These are phyloP conservation scores for Pisolithus sp. DNA, from an alignment of 768 basidiomycete genomes.

Conservation along the genomic window DNA sequence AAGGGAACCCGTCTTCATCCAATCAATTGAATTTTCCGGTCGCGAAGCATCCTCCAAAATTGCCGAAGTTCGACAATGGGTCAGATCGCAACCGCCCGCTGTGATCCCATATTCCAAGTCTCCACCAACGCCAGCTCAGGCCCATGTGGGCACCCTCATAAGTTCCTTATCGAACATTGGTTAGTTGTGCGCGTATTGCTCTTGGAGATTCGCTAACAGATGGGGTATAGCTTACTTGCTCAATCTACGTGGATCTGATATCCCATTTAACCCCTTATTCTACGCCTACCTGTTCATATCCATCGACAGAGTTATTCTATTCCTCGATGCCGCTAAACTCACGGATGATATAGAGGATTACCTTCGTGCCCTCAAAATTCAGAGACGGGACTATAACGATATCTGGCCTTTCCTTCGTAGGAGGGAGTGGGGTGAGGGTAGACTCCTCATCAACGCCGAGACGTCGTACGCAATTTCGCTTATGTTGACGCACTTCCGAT, in stretches of 20 bases:
- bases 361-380: slow-evolving; percentile 50
- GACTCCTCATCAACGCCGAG: slow-evolving; percentile 65
- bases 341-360: slow-evolving; percentile 52
- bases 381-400: slow-evolving; percentile 63
- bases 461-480: slow-evolving; percentile 80
- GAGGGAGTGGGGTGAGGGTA: slow-evolving; percentile 75
- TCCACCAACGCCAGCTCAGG: slow-evolving; percentile 53
- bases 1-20: slow-evolving; percentile 57
- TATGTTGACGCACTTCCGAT: slow-evolving; percentile 78
- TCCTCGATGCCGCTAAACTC: slow-evolving; percentile 67
- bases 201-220: background rate
- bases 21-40: slow-evolving; percentile 64
- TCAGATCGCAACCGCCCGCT: slow-evolving; percentile 51
- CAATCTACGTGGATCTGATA: slow-evolving; percentile 85
- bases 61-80: slow-evolving; percentile 62
- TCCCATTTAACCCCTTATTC: slow-evolving; percentile 90
- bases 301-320: slow-evolving; percentile 55
- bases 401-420: slow-evolving; percentile 73
- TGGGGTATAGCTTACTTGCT: slow-evolving; percentile 63
- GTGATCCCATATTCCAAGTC: slow-evolving; percentile 57
- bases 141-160: slow-evolving; percentile 61
- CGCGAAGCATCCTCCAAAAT: slow-evolving; percentile 67
- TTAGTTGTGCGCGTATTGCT: slow-evolving; percentile 23
- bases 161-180: slow-evolving; percentile 68
- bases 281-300: slow-evolving; percentile 79